These are phyloP conservation scores for Eucalyptus erythrocorys DNA, from an alignment of 345 rosid species.

Conservation along the genomic window DNA sequence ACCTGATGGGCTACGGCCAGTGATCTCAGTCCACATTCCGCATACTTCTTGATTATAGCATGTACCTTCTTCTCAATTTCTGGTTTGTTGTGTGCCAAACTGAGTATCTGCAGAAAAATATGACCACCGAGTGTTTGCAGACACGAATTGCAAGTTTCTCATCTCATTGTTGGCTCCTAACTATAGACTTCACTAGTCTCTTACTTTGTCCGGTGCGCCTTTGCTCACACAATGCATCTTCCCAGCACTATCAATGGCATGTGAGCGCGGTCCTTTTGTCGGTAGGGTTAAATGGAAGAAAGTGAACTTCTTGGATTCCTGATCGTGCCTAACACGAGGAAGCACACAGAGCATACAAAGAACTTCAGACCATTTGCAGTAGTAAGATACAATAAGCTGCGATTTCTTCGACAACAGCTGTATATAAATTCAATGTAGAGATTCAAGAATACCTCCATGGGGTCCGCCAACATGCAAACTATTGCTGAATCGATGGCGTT, in stretches of 20 bases:
- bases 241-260: conserved; percentile 2
- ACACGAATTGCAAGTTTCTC: not conserved
- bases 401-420: not conserved
- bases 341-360: not conserved
- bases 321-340: conserved; percentile 9
- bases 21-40: conserved; percentile 54
- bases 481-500: conserved; percentile 22
- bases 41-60: conserved; percentile 37
- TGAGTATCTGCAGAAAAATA: not conserved
- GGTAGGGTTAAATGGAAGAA: conserved; percentile 27
- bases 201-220: conserved; percentile 21
- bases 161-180: conserved; percentile 11
- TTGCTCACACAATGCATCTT: conserved; percentile 14
- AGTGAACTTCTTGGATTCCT: conserved; percentile 23
- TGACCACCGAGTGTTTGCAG: not conserved
- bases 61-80: conserved; percentile 34
- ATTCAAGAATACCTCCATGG: conserved; percentile 9
- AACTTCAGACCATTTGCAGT: not conserved
- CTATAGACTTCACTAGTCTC: not conserved
- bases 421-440: not conserved
- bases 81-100: not conserved
- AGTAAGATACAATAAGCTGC: not conserved
- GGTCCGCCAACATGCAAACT: conserved; percentile 23
- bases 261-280: conserved; percentile 33
- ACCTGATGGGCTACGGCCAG: conserved; percentile 55